Conservation (phyloP, 225 moss, liverwort and hornwort species). For the Pleurozium schreberi region DNA sequence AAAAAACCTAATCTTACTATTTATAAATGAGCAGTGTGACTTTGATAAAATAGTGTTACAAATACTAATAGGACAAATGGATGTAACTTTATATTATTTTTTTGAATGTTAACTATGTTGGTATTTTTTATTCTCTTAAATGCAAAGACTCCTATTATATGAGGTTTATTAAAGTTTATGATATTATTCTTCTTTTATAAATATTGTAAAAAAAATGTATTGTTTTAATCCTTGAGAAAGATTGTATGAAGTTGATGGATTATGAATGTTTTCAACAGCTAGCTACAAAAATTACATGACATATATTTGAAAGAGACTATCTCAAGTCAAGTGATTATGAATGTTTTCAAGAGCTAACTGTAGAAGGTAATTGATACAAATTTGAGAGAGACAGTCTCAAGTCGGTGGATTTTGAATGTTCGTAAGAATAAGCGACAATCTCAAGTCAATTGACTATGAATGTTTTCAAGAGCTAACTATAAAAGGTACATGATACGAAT, state of each 20-base stretch:
- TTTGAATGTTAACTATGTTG: neutral
- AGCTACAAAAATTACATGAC: no score
- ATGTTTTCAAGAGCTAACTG: fast-evolving
- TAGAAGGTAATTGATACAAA: fast-evolving
- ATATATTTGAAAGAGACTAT: fast-evolving
- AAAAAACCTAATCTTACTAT: neutral
- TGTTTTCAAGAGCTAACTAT: fast-evolving
- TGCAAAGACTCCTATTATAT: neutral
- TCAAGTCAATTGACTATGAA: neutral
- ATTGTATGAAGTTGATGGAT: fast-evolving
- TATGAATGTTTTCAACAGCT: neutral
- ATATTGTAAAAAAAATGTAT: neutral
- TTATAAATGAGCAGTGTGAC: neutral
- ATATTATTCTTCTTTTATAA: neutral
- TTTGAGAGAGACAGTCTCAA: fast-evolving
- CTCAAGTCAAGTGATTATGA: neutral
- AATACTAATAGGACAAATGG: neutral
- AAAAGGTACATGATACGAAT: fast-evolving
- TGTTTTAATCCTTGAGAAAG: fast-evolving
- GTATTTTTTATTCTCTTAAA: neutral
- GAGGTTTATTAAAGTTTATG: neutral
- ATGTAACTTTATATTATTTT: neutral
- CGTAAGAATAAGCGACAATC: fast-evolving
- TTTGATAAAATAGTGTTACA: neutral
- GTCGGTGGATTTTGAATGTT: neutral